Evolutionary conservation across 1,284 basidiomycete species (phyloP), one percentile per base, ranked within the genome.

Genomic region (Boletus semigastroideus): DNA sequence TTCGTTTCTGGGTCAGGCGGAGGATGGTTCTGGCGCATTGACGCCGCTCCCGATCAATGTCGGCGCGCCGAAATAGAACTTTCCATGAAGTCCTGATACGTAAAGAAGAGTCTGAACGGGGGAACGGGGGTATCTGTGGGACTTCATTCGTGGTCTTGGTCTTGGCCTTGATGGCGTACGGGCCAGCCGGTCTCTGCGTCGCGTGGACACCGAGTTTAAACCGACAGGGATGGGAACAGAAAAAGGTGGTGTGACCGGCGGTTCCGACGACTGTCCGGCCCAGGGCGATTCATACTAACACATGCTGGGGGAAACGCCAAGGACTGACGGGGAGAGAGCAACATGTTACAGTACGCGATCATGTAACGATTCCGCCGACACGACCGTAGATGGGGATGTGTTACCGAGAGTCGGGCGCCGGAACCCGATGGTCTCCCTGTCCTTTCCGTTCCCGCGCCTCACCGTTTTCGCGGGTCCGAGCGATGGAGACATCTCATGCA

Each of bases 1-100:
- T 3, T 20, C 14, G 39, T 49, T 42, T 50, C 41, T 37, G n/a
- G 48, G 11, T 20, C 31, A n/a, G 13, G 51, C 31, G 46, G 40
- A 31, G 33, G 45, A 22, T 19, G 13, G 9, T 27, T 6, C 25
- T 25, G n/a, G 40, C 50, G 47, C 50, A 10, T 52, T 50, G 50
- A 36, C 46, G 50, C 50, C 42, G 34, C 48, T 25, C 12, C 50
- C 50, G 50, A 51, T 47, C 31, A 49, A 52, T 42, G 42, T 46
- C 43, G 48, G 40, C 12, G 31, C 8, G 42, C 36, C 47, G 54
- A 57, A 48, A 53, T 42, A 20, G 38, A 25, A 27, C 36, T 13
- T 44, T 19, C 19, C 44, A 30, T 41, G 42, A 28, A 6, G 38
- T 45, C 8, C 19, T 31, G 38, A 40, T 43, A 56, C 53, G 49